Conservation (phyloP, 1,139 yeast species). For the Candida glucosophila region DNA sequence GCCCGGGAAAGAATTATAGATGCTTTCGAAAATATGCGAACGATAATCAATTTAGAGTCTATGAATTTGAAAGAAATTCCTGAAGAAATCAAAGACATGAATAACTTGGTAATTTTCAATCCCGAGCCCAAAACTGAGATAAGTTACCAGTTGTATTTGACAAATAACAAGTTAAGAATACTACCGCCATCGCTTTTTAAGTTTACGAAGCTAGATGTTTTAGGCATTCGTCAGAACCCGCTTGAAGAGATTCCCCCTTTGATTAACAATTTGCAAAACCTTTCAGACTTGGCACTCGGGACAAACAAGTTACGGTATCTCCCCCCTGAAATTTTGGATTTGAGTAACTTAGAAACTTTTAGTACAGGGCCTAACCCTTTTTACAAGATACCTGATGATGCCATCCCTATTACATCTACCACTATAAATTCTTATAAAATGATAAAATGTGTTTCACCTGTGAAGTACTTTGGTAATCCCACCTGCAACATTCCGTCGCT, state of each 20-base stretch:
- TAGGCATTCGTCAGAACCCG: constrained; percentile 33
- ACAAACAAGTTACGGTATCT: constrained; percentile 26
- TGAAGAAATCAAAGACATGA: constrained; percentile 35
- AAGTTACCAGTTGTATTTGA: constrained; percentile 29
- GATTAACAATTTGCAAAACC: constrained; percentile 21
- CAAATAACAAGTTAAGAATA: constrained; percentile 24
- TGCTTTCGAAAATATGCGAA: constrained; percentile 31
- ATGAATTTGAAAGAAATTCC: constrained; percentile 32
- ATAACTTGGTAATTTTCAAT: constrained; percentile 32
- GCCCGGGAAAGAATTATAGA: constrained; percentile 28
- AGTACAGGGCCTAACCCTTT: constrained; percentile 41
- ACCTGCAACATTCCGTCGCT: constrained; percentile 19
- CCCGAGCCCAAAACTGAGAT: constrained; percentile 15
- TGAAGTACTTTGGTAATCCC: constrained; percentile 10
- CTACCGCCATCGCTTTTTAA: constrained; percentile 33
- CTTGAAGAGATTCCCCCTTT: constrained; percentile 24
- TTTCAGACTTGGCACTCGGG: constrained; percentile 33
- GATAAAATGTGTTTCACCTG: constrained; percentile 16
- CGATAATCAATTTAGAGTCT: constrained; percentile 28
- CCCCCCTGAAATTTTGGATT: constrained; percentile 28
- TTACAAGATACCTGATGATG: constrained; percentile 20
- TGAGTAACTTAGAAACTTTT: constrained; percentile 22
- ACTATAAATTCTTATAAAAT: constrained; percentile 4
- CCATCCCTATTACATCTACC: constrained; percentile 12
- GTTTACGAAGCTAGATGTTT: constrained; percentile 33